Base-by-base conservation (phyloP, 2,329 filamentous ascomycete species). In the Exophiala alcalophila region DNA sequence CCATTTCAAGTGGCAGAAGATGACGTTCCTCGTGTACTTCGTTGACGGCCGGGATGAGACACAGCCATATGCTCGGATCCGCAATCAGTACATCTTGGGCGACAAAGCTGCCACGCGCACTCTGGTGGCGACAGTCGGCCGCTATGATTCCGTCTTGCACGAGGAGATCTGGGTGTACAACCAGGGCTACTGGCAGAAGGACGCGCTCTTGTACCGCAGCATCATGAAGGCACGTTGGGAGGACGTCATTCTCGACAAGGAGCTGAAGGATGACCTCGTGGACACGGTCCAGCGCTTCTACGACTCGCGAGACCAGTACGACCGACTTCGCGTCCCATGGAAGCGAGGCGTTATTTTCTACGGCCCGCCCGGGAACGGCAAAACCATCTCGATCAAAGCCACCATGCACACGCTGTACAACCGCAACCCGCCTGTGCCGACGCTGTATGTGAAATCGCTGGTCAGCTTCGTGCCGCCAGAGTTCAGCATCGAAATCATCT, bases 361-460 rank as follows among this genome's bases (percentile, higher is more conserved):
- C 40, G 64, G 68, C 2, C 61, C 62, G 28, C 62, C 47, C 28
- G 66, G 57, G 28, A 65, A 67, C 47, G 68, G 68, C 16, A 71
- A 72, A 54, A 72, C 69, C 0, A 64, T 71, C 33, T 65, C 62
- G 4, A 65, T 71, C 56, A 69, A 69, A 55, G 59, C 64, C n/a
- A 50, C 65, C 51, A 68, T 68, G 67, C 64, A 69, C 46, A 66
- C 63, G 1, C 57, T 71, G 14, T 60, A 66, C 20, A 55, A 63
- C 7, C 60, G 65, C 1, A 44, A 53, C 4, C 44, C 48, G 5
- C 61, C 65, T 15, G 55, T 65, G 16, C 62, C 65, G 5, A 63
- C 64, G 3, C 58, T 69, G 3, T 69, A 68, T 44, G 65, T 69
- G 29, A 65, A 67, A 47, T 44, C 49, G 9, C 49, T 58, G 6